Base-by-base conservation (phyloP, 73 alveolate species). In the Diophrys appendiculata region DNA sequence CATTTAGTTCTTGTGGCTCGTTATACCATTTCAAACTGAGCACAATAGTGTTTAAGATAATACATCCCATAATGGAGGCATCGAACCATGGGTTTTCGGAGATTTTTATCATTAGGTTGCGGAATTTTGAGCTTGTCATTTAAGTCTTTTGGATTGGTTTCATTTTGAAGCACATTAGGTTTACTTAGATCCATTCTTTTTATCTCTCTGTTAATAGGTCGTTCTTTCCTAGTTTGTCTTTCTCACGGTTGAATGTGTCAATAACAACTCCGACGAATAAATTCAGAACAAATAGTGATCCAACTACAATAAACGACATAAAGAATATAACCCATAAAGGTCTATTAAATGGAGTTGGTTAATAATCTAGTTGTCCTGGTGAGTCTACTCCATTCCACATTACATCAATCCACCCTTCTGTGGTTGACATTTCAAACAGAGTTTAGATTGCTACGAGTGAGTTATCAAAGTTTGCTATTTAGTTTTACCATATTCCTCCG, bases 401-500 rank as follows among this genome's bases (percentile, higher is more conserved):
- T 28, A 91, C 83, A 43, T 56, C 77, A 78, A 70, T 84, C 93
- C 97, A 90, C 0, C 84, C 90, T 65, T 87, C 94, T 2, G 91
- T 55, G 2, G 94, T 73, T 28, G 93, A 54, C 73, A 88, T 68
- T 26, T 76, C 90, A 76, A 92, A 94, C 24, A 94, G 84, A 24
- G 94, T 29, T 54, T 53, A 33, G 76, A 90, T 77, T 14, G 97
- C 87, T 24, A 30, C 30, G 13, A 78, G 54, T 33, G 88, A 54
- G 73, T 94, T 92, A 72, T 94, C 98, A 76, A 92, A 94, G 43
- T 81, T 85, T 13, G 74, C 79, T 23, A 65, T 87, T 29, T 72
- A 55, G 72, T 85, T 91, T n/a, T 52, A 29, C 97, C 98, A 94
- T 2, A 33, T 81, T 3, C 89, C 89, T n/a, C 97, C 97, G 25